These are phyloP conservation scores for Rhizopogon rudus DNA, from an alignment of 768 basidiomycete species.

Conservation along the genomic window DNA sequence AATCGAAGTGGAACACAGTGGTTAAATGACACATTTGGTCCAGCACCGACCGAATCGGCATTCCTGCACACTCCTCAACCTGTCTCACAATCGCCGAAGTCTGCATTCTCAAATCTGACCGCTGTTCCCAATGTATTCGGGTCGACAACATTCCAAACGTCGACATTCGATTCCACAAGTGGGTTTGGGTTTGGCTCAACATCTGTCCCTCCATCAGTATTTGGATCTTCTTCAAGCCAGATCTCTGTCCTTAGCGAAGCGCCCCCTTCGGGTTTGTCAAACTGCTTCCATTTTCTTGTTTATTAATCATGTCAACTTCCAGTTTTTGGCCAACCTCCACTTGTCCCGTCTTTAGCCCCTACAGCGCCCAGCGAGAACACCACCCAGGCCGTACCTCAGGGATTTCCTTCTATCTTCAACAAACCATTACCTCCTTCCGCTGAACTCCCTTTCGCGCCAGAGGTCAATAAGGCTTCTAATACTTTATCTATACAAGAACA, in stretches of 20 bases:
- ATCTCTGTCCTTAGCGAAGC: neutral
- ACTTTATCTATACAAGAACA: slow-evolving; percentile 3
- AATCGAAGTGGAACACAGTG: slow-evolving; percentile 28
- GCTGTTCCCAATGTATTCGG: slow-evolving; percentile 31
- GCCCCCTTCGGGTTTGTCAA: neutral
- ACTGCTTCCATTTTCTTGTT: neutral
- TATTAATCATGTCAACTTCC: neutral
- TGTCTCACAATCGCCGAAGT: slow-evolving; percentile 8
- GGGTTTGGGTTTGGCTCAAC: slow-evolving; percentile 3
- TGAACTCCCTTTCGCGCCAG: neutral
- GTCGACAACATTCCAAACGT: slow-evolving; percentile 5
- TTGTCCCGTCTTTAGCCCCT: neutral
- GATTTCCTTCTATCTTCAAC: no score
- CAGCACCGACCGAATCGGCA: slow-evolving; percentile 19
- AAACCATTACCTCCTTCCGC: neutral
- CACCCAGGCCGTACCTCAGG: no score
- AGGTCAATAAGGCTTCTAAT: neutral
- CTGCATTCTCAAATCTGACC: slow-evolving; percentile 32
- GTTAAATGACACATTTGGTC: slow-evolving; percentile 27
- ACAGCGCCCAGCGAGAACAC: neutral
- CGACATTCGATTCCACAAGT: slow-evolving; percentile 13
- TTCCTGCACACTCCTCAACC: slow-evolving; percentile 15
- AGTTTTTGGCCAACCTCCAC: neutral
- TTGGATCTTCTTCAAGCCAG: neutral
- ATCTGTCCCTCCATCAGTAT: slow-evolving; percentile 4